Conservation (phyloP, 2,329 filamentous ascomycete genomes). For the Elsinoe necatrix region DNA sequence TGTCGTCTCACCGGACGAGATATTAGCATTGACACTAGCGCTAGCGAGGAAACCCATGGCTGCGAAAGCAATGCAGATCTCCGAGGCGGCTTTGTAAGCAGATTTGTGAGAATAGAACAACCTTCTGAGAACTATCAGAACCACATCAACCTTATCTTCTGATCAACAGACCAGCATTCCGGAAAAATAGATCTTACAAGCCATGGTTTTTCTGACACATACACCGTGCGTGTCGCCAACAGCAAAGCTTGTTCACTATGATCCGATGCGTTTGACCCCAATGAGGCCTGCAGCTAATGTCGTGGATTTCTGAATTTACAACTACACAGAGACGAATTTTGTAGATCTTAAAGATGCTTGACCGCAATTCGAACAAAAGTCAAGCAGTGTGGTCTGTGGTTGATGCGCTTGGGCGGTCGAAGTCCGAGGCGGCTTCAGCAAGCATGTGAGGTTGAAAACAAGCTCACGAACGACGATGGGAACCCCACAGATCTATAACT, state of each 20-base stretch:
- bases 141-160: too few relatives aligned
- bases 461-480: constrained; percentile 7
- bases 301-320: too few relatives aligned
- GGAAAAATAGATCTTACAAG: too few relatives aligned
- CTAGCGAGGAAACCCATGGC: not conserved
- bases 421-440: not conserved
- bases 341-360: too few relatives aligned
- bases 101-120: not conserved
- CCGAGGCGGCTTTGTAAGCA: not conserved
- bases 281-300: too few relatives aligned
- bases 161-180: too few relatives aligned
- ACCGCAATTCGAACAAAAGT: not conserved
- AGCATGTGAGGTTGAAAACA: constrained; percentile 14
- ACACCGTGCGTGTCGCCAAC: too few relatives aligned
- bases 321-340: too few relatives aligned
- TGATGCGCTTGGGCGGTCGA: not conserved
- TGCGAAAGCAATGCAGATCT: not conserved
- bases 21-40: not conserved
- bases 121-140: too few relatives aligned
- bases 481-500: constrained; percentile 9
- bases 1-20: not conserved
- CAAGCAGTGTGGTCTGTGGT: not conserved
- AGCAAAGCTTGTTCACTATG: too few relatives aligned
- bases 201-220: too few relatives aligned
- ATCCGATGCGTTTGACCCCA: too few relatives aligned